Base-by-base conservation (phyloP, 2,329 filamentous ascomycete genomes). In the Diaporthe vexans region DNA sequence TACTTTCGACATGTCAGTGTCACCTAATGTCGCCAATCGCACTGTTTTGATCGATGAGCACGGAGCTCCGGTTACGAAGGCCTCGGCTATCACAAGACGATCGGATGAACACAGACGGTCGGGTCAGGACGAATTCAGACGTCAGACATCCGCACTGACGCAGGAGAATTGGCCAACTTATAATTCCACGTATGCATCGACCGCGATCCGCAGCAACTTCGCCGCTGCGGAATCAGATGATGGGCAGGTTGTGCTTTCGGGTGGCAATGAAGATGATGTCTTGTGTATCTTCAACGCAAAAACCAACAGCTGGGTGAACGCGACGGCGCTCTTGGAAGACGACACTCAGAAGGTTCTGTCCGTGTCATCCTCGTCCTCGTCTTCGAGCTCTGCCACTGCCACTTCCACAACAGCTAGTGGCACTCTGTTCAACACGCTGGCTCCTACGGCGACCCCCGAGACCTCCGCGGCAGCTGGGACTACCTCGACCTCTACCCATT, bases 231-330 rank as follows among this genome's bases (percentile, higher is more conserved):
- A 92, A 78, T 91, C 90, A 75, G 79, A 88, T 1, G 84, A 89
- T 76, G 94, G 93, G 4, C 84, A 92, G 77, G 90, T 96, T 1
- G 93, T 97, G 19, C 91, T 97, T 75, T 91, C 93, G n/a, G 94
- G 95, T 58, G 95, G 95, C 35, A 91, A 89, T 78, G 83, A 86
- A 8, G 84, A 92, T 1, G 89, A 94, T 75, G 88, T 93, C 0
- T 80, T 98, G 7, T 91, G 89, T 77, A 90, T 98, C 75, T 98
- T 98, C 82, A 88, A 97, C 79, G 91, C 91, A 58, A 89, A 88
- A 15, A 84, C 90, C 59, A 98, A 98, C 81, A 85, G 87, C 59
- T 98, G 96, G 96, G 83, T 93, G 29, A 92, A 98, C 80, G 88
- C 94, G 0, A 90, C 90, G 0, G 84, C 88, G 9, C 82, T 94